phyloP scores from a whole-genome alignment of 306 rosid genomes.

The Lathyrus tuberosus region DNA sequence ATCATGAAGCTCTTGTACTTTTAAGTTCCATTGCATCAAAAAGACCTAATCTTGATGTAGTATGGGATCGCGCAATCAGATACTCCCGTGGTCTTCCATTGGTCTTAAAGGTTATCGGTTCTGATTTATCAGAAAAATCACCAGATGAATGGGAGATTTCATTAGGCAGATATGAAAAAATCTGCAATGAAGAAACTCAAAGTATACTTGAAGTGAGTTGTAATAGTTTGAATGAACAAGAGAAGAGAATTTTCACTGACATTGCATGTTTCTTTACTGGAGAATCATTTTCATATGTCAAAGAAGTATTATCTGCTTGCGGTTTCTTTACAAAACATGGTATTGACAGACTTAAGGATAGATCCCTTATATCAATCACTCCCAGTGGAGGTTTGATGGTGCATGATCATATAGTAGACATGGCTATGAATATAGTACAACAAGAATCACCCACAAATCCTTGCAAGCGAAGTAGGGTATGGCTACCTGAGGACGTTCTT shows the following conservation, averaged over 20 bases:
- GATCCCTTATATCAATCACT: constrained; percentile 12
- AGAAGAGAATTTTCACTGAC: background rate
- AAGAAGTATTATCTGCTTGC: constrained; percentile 1
- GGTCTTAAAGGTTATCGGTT: constrained; percentile 6
- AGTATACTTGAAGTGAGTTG: constrained; percentile 18
- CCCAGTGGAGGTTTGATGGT: background rate
- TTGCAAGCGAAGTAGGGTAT: constrained; percentile 12
- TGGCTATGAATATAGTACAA: constrained; percentile 1
- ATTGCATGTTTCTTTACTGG: background rate
- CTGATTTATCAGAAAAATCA: constrained; percentile 2
- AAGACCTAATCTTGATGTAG: background rate
- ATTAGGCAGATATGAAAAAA: background rate
- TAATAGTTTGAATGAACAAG: background rate
- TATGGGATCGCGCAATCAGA: background rate
- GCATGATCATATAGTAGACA: constrained; percentile 4
- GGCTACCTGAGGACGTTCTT: background rate
- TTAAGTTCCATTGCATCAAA: constrained; percentile 3
- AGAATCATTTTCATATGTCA: background rate
- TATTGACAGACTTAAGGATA: constrained; percentile 3
- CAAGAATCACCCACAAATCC: background rate
- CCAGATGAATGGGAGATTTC: constrained; percentile 8
- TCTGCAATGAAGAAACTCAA: constrained; percentile 1
- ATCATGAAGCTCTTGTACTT: background rate
- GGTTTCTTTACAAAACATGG: background rate
- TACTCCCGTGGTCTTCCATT: background rate